Evolutionary conservation across 108 stramenopile species (phyloP), one percentile per base, ranked within the genome.

Genomic region (Schizochytrium sp.): DNA sequence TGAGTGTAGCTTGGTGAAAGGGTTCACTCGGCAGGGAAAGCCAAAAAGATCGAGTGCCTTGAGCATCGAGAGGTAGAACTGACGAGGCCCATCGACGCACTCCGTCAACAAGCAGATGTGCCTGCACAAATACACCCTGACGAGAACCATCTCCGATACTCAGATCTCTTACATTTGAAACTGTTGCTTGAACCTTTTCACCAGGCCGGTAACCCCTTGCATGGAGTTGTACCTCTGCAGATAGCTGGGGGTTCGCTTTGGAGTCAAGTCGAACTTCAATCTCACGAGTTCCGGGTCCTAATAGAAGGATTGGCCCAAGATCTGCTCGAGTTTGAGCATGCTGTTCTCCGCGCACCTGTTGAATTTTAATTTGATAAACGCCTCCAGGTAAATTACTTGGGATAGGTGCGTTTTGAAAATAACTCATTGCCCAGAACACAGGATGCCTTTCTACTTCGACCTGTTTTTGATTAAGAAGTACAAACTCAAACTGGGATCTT

Each of bases 141-240:
- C 40, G 15, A 13, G 64, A 44, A 8, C 15, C 42, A 44, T 8
- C 64, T 44, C 64, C 64, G 8, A 7, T 69, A 15, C 10, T 3
- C 7, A 69, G 64, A 38, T 69, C 64, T 44, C 40, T 44, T 0
- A 69, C 64, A 44, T 69, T 44, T 38, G 64, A 2, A 8, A 69
- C 15, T 38, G 64, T 69, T 7, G 28, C 64, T 8, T 8, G 2
- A 15, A 38, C 64, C 19, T 38, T 13, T 7, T 38, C 44, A 10
- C 64, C 64, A 15, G 64, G 3, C 7, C 40, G 28, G 28, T 69
- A 69, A 7, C 12, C 64, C 5, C 28, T 7, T 8, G 42, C 42
- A 44, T 69, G 42, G 64, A 69, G 64, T 44, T 38, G 44, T 38
- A 69, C 64, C 64, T 69, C 28, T 12, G 64, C 64, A 28, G 64